Percentiles rank a stretch among this genome's conserved stretches.
Conservation (phyloP, 345 rosid genomes). For the Cardiospermum halicacabum region DNA sequence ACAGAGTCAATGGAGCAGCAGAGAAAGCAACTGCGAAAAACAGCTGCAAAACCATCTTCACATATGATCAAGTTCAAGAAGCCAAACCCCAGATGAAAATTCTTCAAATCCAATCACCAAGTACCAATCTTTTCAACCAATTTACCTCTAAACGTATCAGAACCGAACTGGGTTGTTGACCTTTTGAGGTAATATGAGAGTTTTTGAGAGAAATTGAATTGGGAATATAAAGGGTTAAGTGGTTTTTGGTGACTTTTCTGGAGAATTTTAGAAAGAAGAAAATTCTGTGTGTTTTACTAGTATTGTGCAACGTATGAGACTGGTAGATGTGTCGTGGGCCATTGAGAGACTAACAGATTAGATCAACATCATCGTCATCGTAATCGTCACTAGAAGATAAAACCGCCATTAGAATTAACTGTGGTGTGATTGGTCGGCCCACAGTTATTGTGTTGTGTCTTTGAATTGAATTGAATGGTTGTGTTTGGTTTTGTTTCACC, state of each 20-base stretch:
- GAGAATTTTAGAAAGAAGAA: constrained; percentile 12
- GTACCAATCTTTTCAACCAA: too few species aligned
- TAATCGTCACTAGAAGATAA: too few species aligned
- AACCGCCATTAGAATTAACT: too few species aligned
- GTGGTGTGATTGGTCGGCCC: too few species aligned
- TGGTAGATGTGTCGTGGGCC: not conserved
- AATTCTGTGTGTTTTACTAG: not conserved
- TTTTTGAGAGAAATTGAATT: not conserved
- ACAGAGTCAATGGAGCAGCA: constrained; percentile 79
- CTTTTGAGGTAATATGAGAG: not conserved
- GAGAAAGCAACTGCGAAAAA: constrained; percentile 86
- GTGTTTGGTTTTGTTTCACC: too few species aligned
- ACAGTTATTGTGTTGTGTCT: too few species aligned
- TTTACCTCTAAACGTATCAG: too few species aligned
- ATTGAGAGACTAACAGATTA: not conserved
- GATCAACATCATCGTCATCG: not conserved
- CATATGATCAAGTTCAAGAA: too few species aligned
- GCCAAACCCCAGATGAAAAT: not conserved
- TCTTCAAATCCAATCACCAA: not conserved
- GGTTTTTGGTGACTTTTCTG: constrained; percentile 2
- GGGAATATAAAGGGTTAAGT: not conserved
- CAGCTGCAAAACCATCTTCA: constrained; percentile 49
- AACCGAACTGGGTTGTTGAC: too few species aligned
- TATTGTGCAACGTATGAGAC: not conserved
- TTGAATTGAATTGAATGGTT: too few species aligned